Evolutionary conservation across 768 basidiomycete genomes (phyloP).

Genomic region (Pleurotus salmoneostramineus): DNA sequence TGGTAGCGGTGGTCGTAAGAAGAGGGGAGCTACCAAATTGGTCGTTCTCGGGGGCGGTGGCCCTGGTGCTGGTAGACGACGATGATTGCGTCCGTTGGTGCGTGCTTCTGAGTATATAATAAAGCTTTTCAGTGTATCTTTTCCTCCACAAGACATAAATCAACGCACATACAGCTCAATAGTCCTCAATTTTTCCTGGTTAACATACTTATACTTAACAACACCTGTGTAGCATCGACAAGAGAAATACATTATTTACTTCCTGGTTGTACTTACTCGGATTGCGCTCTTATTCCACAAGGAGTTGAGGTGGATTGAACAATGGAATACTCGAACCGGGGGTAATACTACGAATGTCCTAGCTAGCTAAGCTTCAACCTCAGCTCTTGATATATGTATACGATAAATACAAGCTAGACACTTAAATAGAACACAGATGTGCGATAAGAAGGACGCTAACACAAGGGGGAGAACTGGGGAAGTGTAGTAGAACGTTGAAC

Average conservation of each 20-base stretch:
- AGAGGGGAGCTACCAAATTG: constrained; percentile 50
- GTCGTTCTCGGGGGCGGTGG: constrained; percentile 67
- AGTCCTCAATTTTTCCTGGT: background rate
- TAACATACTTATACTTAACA: background rate
- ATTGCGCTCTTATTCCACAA: background rate
- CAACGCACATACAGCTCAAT: background rate
- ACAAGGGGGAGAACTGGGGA: background rate
- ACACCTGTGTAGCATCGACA: background rate
- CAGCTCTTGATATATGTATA: constrained; percentile 5
- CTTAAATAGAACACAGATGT: constrained; percentile 1
- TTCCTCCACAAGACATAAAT: too few species aligned
- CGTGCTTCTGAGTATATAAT: background rate
- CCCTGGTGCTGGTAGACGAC: constrained; percentile 43
- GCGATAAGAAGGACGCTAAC: background rate
- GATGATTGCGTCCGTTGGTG: constrained; percentile 9
- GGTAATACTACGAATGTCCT: background rate
- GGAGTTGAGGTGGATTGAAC: too few species aligned
- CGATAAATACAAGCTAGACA: constrained; percentile 4
- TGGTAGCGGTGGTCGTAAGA: constrained; percentile 49
- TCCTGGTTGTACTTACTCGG: background rate
- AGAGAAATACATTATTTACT: background rate
- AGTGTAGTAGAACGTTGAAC: too few species aligned
- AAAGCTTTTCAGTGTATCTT: too few species aligned
- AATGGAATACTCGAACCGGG: too few species aligned
- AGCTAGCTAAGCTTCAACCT: background rate